phyloP scores from a whole-genome alignment of 2,329 filamentous ascomycete genomes.

The Apiospora koreana region DNA sequence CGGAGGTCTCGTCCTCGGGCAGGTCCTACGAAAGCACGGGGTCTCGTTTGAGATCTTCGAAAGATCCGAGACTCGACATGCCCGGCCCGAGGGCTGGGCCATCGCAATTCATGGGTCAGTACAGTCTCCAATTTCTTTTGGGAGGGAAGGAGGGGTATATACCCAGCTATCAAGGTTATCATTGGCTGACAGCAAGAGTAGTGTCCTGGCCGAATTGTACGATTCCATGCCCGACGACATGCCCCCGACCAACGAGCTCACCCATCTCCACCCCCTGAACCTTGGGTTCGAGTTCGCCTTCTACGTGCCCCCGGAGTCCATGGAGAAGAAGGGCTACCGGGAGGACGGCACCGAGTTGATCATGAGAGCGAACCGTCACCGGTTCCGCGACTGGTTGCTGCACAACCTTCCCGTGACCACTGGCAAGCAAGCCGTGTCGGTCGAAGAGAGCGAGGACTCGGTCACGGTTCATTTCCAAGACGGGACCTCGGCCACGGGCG shows the following conservation, averaged over 20 bases:
- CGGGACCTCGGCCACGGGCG: conserved; percentile 33
- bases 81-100: conserved; percentile 14
- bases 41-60: conserved; percentile 16
- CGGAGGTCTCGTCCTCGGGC: conserved; percentile 16
- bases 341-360: background rate
- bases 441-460: background rate
- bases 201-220: conserved; percentile 1
- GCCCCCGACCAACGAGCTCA: conserved; percentile 19
- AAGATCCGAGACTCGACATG: conserved; percentile 7
- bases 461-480: background rate
- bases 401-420: background rate
- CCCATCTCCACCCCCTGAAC: conserved; percentile 20
- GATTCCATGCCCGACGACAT: conserved; percentile 16
- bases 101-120: conserved; percentile 13
- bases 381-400: background rate
- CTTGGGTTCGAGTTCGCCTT: conserved; percentile 18
- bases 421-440: background rate
- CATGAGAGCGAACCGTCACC: background rate
- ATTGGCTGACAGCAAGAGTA: background rate
- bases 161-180: background rate
- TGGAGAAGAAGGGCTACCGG: conserved; percentile 13
- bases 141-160: too few species aligned
- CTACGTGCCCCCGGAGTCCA: conserved; percentile 10
- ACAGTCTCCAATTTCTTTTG: too few species aligned
- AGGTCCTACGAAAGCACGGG: conserved; percentile 13